Conservation (phyloP, 1,284 basidiomycete genomes). For the Lignosus rhinocerotis region DNA sequence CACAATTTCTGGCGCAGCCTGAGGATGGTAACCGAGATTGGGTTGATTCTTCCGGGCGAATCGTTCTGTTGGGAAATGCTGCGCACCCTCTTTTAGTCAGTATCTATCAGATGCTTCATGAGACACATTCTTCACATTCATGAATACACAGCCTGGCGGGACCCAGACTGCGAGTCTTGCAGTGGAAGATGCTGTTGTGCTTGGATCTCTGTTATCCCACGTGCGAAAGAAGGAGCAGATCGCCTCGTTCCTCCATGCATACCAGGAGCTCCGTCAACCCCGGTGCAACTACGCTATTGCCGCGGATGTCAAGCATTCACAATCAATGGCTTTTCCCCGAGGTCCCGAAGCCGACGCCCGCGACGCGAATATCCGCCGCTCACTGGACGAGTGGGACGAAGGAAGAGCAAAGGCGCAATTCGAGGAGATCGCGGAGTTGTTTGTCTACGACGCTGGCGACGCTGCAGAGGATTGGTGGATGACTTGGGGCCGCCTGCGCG, state of each 20-base stretch:
- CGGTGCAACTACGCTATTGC: constrained; percentile 38
- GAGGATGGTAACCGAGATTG: constrained; percentile 39
- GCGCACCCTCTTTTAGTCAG: constrained; percentile 46
- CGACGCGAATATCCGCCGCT: constrained; percentile 37
- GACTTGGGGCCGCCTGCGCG: constrained; percentile 33
- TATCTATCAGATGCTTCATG: constrained; percentile 15
- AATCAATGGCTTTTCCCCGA: constrained; percentile 38
- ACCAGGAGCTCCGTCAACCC: constrained; percentile 44
- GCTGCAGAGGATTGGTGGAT: constrained; percentile 40
- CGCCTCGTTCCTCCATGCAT: constrained; percentile 42
- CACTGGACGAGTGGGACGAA: constrained; percentile 26
- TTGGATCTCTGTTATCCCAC: constrained; percentile 47
- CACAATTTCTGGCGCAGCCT: not conserved
- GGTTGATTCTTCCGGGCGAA: constrained; percentile 47
- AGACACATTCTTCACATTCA: constrained; percentile 21
- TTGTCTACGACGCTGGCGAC: constrained; percentile 37
- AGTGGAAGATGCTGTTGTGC: constrained; percentile 46
- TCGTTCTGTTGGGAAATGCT: constrained; percentile 50
- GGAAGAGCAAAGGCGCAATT: constrained; percentile 27
- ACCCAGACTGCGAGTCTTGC: constrained; percentile 41
- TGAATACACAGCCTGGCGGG: constrained; percentile 32
- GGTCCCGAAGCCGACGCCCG: constrained; percentile 42
- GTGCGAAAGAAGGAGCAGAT: constrained; percentile 41
- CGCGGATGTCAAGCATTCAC: constrained; percentile 38
- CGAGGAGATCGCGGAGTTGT: constrained; percentile 31